These are phyloP conservation scores for Aureobasidium zeae DNA, from an alignment of 2,329 filamentous ascomycete genomes.

Conservation along the genomic window DNA sequence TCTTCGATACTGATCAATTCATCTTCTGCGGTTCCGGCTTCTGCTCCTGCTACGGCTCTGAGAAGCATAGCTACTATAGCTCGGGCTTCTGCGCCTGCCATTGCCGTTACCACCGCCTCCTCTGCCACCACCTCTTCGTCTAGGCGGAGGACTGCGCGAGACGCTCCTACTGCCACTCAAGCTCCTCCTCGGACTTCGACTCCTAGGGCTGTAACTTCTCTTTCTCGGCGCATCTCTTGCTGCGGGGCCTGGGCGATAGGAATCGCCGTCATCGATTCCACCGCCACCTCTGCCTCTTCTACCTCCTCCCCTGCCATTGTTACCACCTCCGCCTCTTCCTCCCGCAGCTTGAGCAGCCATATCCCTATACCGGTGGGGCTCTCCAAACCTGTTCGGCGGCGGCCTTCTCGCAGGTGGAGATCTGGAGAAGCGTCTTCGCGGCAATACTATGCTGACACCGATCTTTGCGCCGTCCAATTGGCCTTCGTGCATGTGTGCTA, in stretches of 20 bases:
- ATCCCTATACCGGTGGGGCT: conserved; percentile 30
- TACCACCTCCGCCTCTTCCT: conserved; percentile 24
- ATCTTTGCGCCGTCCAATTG: conserved; percentile 76
- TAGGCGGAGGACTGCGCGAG: conserved; percentile 21
- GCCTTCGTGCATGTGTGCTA: conserved; percentile 97
- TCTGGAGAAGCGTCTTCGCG: conserved; percentile 70
- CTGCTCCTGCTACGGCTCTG: conserved; percentile 31
- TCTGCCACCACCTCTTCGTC: conserved; percentile 19
- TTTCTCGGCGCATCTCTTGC: conserved; percentile 9
- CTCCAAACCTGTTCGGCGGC: conserved; percentile 42
- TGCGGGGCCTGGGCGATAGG: conserved; percentile 19
- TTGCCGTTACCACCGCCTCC: conserved; percentile 23
- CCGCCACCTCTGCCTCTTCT: conserved; percentile 32
- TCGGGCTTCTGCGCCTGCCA: conserved; percentile 26
- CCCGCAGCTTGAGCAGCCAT: conserved; percentile 24
- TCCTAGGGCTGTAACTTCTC: conserved; percentile 17
- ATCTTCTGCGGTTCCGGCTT: conserved; percentile 27
- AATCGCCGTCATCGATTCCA: conserved; percentile 28
- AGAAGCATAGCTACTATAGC: conserved; percentile 25
- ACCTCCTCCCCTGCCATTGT: conserved; percentile 28
- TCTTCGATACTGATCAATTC: background rate
- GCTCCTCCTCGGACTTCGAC: conserved; percentile 18
- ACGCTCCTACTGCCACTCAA: conserved; percentile 18
- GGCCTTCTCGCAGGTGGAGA: conserved; percentile 63
- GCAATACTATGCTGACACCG: conserved; percentile 80